phyloP scores from a whole-genome alignment of 2,329 filamentous ascomycete genomes.

The Aspergillus thermomutatus region DNA sequence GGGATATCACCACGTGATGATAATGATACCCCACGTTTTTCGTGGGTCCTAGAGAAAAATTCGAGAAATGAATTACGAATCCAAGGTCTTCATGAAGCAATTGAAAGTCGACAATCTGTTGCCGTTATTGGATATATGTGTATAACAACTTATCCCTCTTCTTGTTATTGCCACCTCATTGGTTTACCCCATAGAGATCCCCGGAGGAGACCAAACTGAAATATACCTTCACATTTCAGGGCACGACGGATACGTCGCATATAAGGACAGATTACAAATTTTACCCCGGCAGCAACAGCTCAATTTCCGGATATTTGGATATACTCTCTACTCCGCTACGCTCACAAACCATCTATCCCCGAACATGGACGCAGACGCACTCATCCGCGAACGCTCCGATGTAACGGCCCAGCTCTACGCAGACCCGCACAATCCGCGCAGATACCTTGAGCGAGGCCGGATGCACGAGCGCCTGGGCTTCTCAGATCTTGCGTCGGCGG shows the following conservation, averaged over 20 bases:
- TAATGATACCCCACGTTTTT: not conserved
- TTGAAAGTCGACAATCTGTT: not conserved
- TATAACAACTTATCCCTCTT: not conserved
- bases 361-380: conserved; percentile 23
- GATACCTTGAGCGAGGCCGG: conserved; percentile 56
- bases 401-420: conserved; percentile 48
- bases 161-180: not conserved
- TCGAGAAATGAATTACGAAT: not conserved
- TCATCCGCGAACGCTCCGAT: conserved; percentile 47
- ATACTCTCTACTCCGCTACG: no score
- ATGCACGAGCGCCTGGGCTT: conserved; percentile 74
- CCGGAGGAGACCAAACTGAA: not conserved
- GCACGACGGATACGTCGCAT: not conserved
- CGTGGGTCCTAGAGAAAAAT: no score
- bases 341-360: not conserved
- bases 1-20: not conserved
- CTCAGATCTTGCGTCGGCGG: conserved; percentile 82
- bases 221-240: not conserved
- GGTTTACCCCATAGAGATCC: no score
- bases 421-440: conserved; percentile 41
- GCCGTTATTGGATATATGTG: not conserved
- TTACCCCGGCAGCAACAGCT: not conserved
- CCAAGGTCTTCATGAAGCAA: not conserved
- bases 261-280: not conserved
- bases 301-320: not conserved